Evolutionary conservation across 2,329 filamentous ascomycete species (phyloP), one percentile per base, ranked within the genome.

Genomic region (Alternaria sp.): DNA sequence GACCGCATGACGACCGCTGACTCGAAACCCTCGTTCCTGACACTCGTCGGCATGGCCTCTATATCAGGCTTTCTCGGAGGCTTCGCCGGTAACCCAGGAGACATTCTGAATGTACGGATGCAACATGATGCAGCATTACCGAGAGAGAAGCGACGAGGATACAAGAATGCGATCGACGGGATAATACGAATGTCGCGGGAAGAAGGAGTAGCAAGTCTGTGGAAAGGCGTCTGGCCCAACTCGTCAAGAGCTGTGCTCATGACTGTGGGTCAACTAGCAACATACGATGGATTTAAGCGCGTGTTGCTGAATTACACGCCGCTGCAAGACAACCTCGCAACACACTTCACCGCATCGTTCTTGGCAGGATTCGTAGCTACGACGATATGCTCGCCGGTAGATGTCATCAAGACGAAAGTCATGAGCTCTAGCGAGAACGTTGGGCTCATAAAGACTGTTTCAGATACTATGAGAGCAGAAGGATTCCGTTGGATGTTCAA

Each of bases 51-150:
- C 67, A 92, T 98, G 80, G 92, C 94, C 54, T 90, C 89, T 25
- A 82, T 88, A 28, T 94, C 95, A 8, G 95, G 95, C 53, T 92
- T 97, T 76, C 80, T 96, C 3, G 95, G 95, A 64, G 95, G 95
- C 51, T 82, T 98, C 48, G 92, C 90, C 6, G 95, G 95, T 67
- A 99, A 98, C 81, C 93, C 94, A 3, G 94, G 94, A 67, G 95
- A 99, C 78, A 93, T 99, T 34, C 85, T 97, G 74, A 99, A 99
- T 80, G 95, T 99, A 51, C 92, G 95, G 68, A 99, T 99, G 95
- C 95, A 99, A 82, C 92, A 97, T 81, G 95, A 91, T 71, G 90
- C 92, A 3, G 89, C 93, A 0, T 87, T 97, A 1, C 91, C 93
- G 0, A 73, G 81, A 1, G 85, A 85, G 5, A 83, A 96, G 74